Evolutionary conservation across 305 asterid genomes (phyloP), one percentile per base, ranked within the genome.

Genomic region (Fraxinus latifolia): DNA sequence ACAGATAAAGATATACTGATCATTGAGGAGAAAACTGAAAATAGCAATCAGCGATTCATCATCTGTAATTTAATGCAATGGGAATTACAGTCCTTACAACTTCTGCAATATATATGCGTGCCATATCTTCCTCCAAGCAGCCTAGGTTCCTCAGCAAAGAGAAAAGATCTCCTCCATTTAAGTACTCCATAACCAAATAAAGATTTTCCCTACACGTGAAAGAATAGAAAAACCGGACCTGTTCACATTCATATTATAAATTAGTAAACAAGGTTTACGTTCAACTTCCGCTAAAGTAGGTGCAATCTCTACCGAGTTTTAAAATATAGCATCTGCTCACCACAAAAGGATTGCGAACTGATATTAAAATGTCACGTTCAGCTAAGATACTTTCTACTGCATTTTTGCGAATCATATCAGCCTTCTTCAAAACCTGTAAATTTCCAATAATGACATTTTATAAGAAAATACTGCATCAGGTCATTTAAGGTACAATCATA

Each of bases 191-290:
- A 77, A 96, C 99, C 89, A 96, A 88, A 86, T 96, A 96, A 82
- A 96, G 98, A 90, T 96, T 96, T 84, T 96, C 99, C 95, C 98
- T 91, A 91, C 99, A 96, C 62, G 99, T 96, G 94, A 96, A 96
- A 87, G 99, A 96, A 93, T 96, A 96, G 94, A 94, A 96, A 93
- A 96, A 96, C 27, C 98, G 95, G 87, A 96, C 99, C 99, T 96
- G 99, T 92, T 91, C 93, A 91, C 88, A 77, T 74, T 89, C 83
- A 89, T 88, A 89, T 81, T 67, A 81, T 83, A 81, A 79, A 86
- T 94, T 87, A 92, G 94, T 87, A 82, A 82, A 77, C 68, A 77
- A 84, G 81, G 68, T 76, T 79, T 73, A 3, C 39, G 72, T 68
- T 85, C 65, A 23, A 58, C 79, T 77, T 65, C 79, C 76, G 62